Base-by-base conservation (phyloP, 352 stramenopile genomes). In the Phytophthora sansomeana region DNA sequence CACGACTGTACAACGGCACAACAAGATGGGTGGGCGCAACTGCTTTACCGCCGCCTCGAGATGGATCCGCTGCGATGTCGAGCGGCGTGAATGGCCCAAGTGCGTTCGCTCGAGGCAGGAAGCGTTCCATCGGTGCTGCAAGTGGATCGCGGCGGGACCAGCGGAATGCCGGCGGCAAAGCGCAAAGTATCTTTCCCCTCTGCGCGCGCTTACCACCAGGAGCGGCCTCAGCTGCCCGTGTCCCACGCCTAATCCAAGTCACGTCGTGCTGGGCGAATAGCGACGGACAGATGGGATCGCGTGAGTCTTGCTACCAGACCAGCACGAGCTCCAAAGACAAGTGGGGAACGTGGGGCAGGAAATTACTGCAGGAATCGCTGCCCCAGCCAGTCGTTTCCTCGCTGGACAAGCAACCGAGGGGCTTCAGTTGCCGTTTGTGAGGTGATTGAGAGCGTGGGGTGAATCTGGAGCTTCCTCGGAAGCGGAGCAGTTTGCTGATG, bases 151-250 rank as follows among this genome's bases (percentile, higher is more conserved):
- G 14, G 29, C n/a, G 13, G 41, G 58, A 60, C 62, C 62, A 70
- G 43, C 54, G 55, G 62, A 65, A 70, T 39, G 53, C 55, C 29
- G 8, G 30, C 49, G 35, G 36, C 38, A 49, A 49, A 41, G 26
- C 33, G 35, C 39, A 50, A 55, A 17, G 30, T 67, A 67, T 42
- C 49, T 58, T 63, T 24, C 21, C 14, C 19, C 35, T 16, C 50
- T 56, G 63, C 57, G 50, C 50, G 63, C 42, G 57, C 63, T 72
- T 72, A 71, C 63, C 58, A 47, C 63, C 42, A 36, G 17, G 30
- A 51, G n/a, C 14, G 16, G 16, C 29, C 29, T 32, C 59, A 65
- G 57, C 42, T 62, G 63, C 57, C 13, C 13, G 5, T 58, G 52
- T 61, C 47, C 42, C 38, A 50, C 50, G 29, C 32, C 26, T 29